Percentiles rank a stretch among this genome's conserved stretches.
These are phyloP conservation scores for Candida sojae DNA, from an alignment of 1,139 yeast genomes.

Conservation along the genomic window DNA sequence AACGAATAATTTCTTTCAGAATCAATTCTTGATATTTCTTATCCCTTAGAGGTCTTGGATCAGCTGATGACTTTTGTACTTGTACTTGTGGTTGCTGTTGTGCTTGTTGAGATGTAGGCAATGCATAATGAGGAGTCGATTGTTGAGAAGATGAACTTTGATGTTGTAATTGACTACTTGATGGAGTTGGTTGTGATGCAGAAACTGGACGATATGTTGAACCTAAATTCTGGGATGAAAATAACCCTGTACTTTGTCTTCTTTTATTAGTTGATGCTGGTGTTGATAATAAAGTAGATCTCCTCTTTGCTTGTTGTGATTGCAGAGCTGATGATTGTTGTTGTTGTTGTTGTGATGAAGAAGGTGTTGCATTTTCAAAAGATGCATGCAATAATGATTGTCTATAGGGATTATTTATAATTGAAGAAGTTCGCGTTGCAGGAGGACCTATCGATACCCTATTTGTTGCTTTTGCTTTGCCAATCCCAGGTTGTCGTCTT, in stretches of 20 bases:
- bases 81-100: constrained; percentile 11
- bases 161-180: constrained; percentile 6
- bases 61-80: constrained; percentile 25
- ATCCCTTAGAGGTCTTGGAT: constrained; percentile 80
- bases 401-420: constrained; percentile 5
- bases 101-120: constrained; percentile 8
- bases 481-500: not conserved
- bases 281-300: constrained; percentile 36
- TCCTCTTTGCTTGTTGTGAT: constrained; percentile 23
- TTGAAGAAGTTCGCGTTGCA: constrained; percentile 8
- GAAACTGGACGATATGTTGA: constrained; percentile 5
- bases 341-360: constrained; percentile 1
- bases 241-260: constrained; percentile 25
- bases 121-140: constrained; percentile 8
- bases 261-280: constrained; percentile 41
- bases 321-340: not conserved
- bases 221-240: not conserved
- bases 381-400: constrained; percentile 5
- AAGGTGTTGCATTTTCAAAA: constrained; percentile 6
- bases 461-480: not conserved
- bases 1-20: constrained; percentile 69
- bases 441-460: constrained; percentile 14
- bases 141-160: constrained; percentile 9
- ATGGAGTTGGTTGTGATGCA: constrained; percentile 8
- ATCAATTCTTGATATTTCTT: constrained; percentile 62